Evolutionary conservation across 192 early-diverging fungal genomes (phyloP).

Genomic region (Mortierella antarctica): DNA sequence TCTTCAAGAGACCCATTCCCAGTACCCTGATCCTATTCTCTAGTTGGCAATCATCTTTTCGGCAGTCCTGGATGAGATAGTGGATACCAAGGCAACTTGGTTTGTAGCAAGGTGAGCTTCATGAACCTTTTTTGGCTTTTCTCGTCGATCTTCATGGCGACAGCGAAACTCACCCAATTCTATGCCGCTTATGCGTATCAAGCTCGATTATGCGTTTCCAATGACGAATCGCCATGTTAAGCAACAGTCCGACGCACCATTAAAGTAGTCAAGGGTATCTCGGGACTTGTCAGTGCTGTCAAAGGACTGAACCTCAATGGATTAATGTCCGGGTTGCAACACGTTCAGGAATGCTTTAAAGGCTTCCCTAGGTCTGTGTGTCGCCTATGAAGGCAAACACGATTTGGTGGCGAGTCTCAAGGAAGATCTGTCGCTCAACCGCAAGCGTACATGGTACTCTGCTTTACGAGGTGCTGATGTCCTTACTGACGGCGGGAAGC

Average conservation of each 20-base stretch:
- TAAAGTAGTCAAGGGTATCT: slow-evolving; percentile 4
- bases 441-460: slow-evolving; percentile 3
- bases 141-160: neutral
- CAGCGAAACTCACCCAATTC: slow-evolving; percentile 3
- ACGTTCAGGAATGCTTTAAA: neutral
- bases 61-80: slow-evolving; percentile 14
- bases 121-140: slow-evolving; percentile 1
- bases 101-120: neutral
- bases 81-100: slow-evolving; percentile 1
- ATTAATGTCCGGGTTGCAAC: slow-evolving; percentile 1
- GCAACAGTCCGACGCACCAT: neutral
- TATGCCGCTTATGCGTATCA: slow-evolving; percentile 14
- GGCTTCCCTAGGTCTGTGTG: neutral
- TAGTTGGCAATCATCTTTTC: neutral
- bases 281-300: slow-evolving; percentile 1
- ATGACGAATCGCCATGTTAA: slow-evolving; percentile 3
- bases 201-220: slow-evolving; percentile 8
- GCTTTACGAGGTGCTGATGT: slow-evolving; percentile 2
- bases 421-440: neutral
- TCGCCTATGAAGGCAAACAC: neutral
- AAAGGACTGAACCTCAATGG: slow-evolving; percentile 4
- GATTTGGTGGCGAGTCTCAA: slow-evolving; percentile 1
- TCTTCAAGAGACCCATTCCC: neutral
- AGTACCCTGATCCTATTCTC: neutral
- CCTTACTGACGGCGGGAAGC: neutral